Evolutionary conservation across 2,329 filamentous ascomycete genomes (phyloP).

Genomic region (Verticillium klebahnii): DNA sequence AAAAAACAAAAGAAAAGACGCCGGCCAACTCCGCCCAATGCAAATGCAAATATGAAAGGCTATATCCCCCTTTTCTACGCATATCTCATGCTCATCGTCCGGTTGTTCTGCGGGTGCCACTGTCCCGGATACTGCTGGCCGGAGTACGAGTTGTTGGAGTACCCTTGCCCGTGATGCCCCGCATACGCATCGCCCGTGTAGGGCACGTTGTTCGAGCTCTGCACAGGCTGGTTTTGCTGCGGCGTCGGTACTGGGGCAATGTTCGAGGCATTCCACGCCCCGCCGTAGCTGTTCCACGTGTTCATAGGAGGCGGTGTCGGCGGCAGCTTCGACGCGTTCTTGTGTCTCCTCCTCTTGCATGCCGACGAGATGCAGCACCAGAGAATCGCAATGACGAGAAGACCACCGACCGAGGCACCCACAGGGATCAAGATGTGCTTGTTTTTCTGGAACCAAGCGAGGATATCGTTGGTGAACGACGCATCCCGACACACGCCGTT

Average conservation of each 20-base stretch:
- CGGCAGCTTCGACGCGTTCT: conserved; percentile 16
- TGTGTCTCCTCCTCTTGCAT: conserved; percentile 20
- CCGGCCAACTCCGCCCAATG: conserved; percentile 10
- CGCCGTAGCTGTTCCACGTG: conserved; percentile 14
- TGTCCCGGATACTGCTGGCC: conserved; percentile 4
- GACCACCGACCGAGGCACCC: conserved; percentile 62
- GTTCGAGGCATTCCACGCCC: conserved; percentile 2
- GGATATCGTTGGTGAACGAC: conserved; percentile 65
- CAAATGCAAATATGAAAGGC: conserved; percentile 10
- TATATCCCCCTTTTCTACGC: conserved; percentile 10
- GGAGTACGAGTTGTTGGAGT: conserved; percentile 1
- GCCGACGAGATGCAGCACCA: conserved; percentile 58
- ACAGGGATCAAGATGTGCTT: conserved; percentile 81
- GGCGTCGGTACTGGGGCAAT: conserved; percentile 5
- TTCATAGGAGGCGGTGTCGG: conserved; percentile 12
- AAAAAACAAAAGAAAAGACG: conserved; percentile 6
- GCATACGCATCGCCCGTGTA: not conserved
- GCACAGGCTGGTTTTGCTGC: not conserved
- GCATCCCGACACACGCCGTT: conserved; percentile 76
- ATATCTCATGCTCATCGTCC: conserved; percentile 15
- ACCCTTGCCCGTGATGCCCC: not conserved
- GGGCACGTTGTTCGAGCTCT: not conserved
- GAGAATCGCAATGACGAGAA: conserved; percentile 65
- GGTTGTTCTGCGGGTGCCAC: conserved; percentile 9
- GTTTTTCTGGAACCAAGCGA: conserved; percentile 71